Evolutionary conservation across 768 basidiomycete species (phyloP), one percentile per base, ranked within the genome.

Genomic region (Udeniomyces megalosporus): DNA sequence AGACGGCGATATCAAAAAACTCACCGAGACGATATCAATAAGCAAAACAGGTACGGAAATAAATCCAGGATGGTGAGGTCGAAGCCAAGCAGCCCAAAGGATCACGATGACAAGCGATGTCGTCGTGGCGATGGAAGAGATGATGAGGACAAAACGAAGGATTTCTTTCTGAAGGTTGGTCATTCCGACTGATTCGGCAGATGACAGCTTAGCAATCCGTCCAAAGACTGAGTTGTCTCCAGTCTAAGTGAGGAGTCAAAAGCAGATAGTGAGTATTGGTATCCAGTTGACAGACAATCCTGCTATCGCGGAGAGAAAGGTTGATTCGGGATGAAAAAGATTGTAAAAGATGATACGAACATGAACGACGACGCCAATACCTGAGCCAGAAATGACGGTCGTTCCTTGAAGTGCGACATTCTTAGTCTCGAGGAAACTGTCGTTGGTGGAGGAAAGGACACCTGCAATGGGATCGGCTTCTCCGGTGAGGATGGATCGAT

Each of bases 401-500:
- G 70, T 70, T 22, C 72, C 72, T 58, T 81, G 80, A 2, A 84
- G 73, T 10, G 79, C 81, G 57, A 83, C 78, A 69, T 83, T 83
- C 64, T 78, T 79, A 5, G 81, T 70, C 62, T 73, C 72, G 20
- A 73, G 63, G 46, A 80, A 73, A 56, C 81, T 81, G n/a, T 78
- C 73, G 8, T 79, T 76, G 4, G 78, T 79, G 14, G 72, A 65
- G n/a, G 79, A 75, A 31, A 80, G 67, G 58, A 64, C 69, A 0
- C 64, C 73, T 10, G 65, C 35, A 28, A 75, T 70, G 10, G 73
- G 66, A 26, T 76, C 73, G 2, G 74, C 29, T 77, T 77, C 67
- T 78, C 69, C 72, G 4, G 84, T 85, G n/a, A 85, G 75, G 44
- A 84, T 77, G 34, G 81, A 79, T 32, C 82, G 75, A 66, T 84